Conservation (phyloP, 2,329 filamentous ascomycete species). For the Chrysoporthe deuterocubensis region DNA sequence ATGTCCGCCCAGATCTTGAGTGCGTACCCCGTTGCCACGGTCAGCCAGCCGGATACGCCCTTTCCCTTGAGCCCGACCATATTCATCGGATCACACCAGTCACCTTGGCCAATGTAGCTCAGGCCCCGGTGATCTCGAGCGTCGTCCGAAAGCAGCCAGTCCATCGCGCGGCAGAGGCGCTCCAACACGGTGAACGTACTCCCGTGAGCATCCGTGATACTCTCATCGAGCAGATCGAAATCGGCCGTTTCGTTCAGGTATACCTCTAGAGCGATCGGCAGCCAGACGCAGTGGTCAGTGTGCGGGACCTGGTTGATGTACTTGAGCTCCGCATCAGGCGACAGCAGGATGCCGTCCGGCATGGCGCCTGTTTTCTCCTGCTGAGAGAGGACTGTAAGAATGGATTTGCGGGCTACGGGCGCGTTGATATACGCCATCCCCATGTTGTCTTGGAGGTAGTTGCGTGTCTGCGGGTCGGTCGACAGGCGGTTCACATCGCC, state of each 20-base stretch:
- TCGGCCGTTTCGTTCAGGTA: constrained; percentile 61
- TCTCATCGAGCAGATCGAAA: constrained; percentile 52
- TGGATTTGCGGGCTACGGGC: constrained; percentile 50
- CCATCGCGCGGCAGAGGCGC: constrained; percentile 59
- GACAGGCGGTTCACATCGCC: constrained; percentile 62
- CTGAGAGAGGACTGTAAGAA: constrained; percentile 55
- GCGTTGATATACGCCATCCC: constrained; percentile 62
- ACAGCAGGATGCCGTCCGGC: constrained; percentile 60
- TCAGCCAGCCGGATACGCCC: constrained; percentile 63
- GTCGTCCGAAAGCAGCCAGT: constrained; percentile 52
- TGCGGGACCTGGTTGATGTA: constrained; percentile 66
- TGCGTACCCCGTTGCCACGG: constrained; percentile 57
- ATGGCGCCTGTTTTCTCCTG: constrained; percentile 60
- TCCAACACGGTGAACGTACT: constrained; percentile 56
- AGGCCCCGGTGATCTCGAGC: constrained; percentile 57
- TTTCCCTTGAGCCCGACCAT: constrained; percentile 64
- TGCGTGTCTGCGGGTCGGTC: constrained; percentile 62
- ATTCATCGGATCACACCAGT: constrained; percentile 66
- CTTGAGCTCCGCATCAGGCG: constrained; percentile 59
- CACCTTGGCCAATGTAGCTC: constrained; percentile 61
- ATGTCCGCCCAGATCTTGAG: constrained; percentile 57
- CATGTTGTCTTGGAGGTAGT: constrained; percentile 65
- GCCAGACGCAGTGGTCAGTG: constrained; percentile 63
- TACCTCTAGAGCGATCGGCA: constrained; percentile 57
- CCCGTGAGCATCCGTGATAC: constrained; percentile 47